Evolutionary conservation across 2,329 filamentous ascomycete species (phyloP).

Genomic region (Pyricularia sp.): DNA sequence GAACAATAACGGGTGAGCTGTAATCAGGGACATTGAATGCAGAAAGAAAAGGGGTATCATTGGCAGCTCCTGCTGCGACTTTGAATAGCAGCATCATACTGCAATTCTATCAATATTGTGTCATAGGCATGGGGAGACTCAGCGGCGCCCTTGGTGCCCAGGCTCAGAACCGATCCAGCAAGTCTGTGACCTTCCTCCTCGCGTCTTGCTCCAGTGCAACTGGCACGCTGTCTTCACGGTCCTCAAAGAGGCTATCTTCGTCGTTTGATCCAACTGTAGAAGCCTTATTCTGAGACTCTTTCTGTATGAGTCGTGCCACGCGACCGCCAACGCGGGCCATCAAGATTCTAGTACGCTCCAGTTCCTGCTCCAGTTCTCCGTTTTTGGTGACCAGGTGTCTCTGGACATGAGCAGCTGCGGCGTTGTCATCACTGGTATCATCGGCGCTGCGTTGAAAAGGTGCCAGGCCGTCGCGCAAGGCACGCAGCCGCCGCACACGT

Average conservation of each 20-base stretch:
- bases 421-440: conserved; percentile 6
- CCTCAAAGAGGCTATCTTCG: conserved; percentile 8
- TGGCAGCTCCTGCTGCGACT: neutral
- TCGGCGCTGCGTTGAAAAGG: conserved; percentile 28
- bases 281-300: conserved; percentile 8
- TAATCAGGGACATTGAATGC: neutral
- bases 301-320: conserved; percentile 27
- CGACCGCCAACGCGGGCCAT: conserved; percentile 49
- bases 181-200: conserved; percentile 29
- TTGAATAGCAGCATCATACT: neutral
- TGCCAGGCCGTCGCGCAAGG: conserved; percentile 39
- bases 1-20: neutral
- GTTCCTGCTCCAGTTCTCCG: conserved; percentile 54
- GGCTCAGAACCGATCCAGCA: conserved; percentile 26
- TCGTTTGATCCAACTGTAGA: neutral
- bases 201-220: conserved; percentile 30
- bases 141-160: neutral
- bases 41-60: neutral
- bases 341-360: conserved; percentile 57
- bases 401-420: conserved; percentile 38
- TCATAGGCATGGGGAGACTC: neutral
- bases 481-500: conserved; percentile 34
- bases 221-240: conserved; percentile 12
- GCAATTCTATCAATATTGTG: neutral
- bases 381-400: conserved; percentile 58